Evolutionary conservation across 805 yeast genomes (phyloP), one percentile per base, ranked within the genome.

Genomic region (Lachancea lanzarotensis): DNA sequence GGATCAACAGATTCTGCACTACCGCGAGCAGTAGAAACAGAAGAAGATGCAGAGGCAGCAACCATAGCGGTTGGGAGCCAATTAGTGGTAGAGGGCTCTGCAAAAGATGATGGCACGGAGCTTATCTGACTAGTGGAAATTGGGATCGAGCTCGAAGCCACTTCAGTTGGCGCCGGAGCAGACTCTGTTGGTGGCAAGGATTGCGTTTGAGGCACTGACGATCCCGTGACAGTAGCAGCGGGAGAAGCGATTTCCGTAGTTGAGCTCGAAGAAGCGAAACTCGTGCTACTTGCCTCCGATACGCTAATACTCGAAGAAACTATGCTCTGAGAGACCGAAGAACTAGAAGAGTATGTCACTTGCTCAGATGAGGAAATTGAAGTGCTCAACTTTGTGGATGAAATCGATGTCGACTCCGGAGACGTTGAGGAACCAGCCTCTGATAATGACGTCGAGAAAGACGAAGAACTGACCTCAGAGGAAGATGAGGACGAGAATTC

Each of bases 11-110:
- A 73, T 8, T 69, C 66, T 2, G 67, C 68, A 13, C 60, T 52
- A 30, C 52, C 38, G 18, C 39, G 7, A 9, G 27, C 12, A 15
- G 42, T 20, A 13, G 42, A 30, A 13, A 11, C 16, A 13, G 31
- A 36, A 1, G 44, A 52, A 11, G 67, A 60, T 2, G 55, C 52
- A 2, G 59, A 63, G 26, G 69, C 64, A n/a, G 96, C 95, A 0
- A 88, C 76, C 56, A 89, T 85, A 9, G 84, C 86, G 54, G 79
- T 78, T 42, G 96, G 96, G 51, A 87, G 71, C 29, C 78, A 75
- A 15, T 82, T 69, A 2, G 46, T n/a, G n/a, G 40, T 16, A 7
- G 40, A 22, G 20, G 40, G n/a, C 19, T 13, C 13, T 22, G 30
- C 13, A n/a, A 30, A 15, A 3, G 35, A 17, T 4, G 18, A 32